A percentile compares a stretch with the other conserved stretches of the same genome.
These are phyloP conservation scores for Hericium coralloides DNA, from an alignment of 768 basidiomycete genomes.

Conservation along the genomic window DNA sequence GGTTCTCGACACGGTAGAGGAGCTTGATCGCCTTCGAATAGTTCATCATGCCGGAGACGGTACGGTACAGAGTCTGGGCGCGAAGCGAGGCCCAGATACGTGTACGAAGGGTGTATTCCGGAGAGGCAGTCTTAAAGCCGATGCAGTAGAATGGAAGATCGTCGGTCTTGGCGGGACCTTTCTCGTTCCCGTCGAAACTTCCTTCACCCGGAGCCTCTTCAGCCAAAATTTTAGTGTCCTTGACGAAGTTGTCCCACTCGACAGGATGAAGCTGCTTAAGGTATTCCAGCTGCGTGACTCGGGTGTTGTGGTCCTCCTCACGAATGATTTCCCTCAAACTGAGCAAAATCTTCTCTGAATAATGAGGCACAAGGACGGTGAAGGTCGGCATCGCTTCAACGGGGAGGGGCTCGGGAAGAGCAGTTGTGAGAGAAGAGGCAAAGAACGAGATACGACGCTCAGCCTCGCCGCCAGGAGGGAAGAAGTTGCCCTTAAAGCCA, in stretches of 20 bases:
- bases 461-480: constrained; percentile 90
- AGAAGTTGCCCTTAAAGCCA: constrained; percentile 73
- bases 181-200: constrained; percentile 43
- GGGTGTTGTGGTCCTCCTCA: constrained; percentile 93
- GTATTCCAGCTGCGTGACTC: constrained; percentile 95
- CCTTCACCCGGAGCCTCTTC: constrained; percentile 57
- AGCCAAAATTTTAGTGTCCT: constrained; percentile 97
- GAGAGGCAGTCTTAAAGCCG: constrained; percentile 98
- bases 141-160: constrained; percentile 99
- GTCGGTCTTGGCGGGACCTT: constrained; percentile 59
- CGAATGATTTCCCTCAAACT: constrained; percentile 97
- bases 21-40: constrained; percentile 99
- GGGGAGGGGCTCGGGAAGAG: constrained; percentile 89
- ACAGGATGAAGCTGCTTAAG: constrained; percentile 96
- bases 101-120: constrained; percentile 96
- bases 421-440: constrained; percentile 92
- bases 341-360: constrained; percentile 96
- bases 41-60: constrained; percentile 99
- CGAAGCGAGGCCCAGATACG: constrained; percentile 99
- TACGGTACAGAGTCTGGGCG: constrained; percentile 96
- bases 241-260: constrained; percentile 99
- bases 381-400: constrained; percentile 99
- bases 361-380: constrained; percentile 98
- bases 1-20: constrained; percentile 97
- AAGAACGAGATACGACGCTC: constrained; percentile 99